phyloP scores from a whole-genome alignment of 768 basidiomycete species.

The Tricholoma saponaceum region DNA sequence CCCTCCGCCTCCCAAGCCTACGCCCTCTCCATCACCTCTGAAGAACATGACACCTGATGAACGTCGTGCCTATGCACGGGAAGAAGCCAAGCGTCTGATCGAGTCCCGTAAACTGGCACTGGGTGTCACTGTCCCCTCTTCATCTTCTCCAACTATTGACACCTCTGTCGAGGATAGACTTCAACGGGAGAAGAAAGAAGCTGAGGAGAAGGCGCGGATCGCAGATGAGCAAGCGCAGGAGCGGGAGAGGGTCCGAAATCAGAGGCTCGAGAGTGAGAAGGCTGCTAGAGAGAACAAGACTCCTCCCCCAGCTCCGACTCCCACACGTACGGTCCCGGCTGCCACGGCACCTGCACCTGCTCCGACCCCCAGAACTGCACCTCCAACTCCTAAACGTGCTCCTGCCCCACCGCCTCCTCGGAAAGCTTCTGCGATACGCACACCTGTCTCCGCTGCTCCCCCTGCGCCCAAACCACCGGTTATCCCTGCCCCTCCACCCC shows the following conservation, averaged over 20 bases:
- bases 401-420: slow-evolving; percentile 33
- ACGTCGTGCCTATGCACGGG: slow-evolving; percentile 69
- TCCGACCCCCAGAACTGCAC: slow-evolving; percentile 28
- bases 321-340: slow-evolving; percentile 37
- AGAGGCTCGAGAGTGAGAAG: slow-evolving; percentile 74
- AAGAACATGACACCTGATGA: slow-evolving; percentile 87
- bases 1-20: slow-evolving; percentile 36
- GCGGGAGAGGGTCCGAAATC: slow-evolving; percentile 65
- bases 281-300: slow-evolving; percentile 44
- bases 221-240: slow-evolving; percentile 84
- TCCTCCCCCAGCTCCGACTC: slow-evolving; percentile 33
- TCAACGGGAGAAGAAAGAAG: slow-evolving; percentile 83
- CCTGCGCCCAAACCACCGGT: slow-evolving; percentile 13
- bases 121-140: slow-evolving; percentile 55
- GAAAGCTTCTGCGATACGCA: slow-evolving; percentile 22
- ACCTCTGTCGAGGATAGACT: slow-evolving; percentile 82
- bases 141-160: slow-evolving; percentile 53
- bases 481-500: slow-evolving; percentile 18
- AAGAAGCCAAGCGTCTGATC: slow-evolving; percentile 77
- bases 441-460: slow-evolving; percentile 18
- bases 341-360: slow-evolving; percentile 40
- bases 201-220: slow-evolving; percentile 74
- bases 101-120: slow-evolving; percentile 83
- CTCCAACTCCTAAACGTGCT: slow-evolving; percentile 28
- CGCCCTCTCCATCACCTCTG: slow-evolving; percentile 54